Evolutionary conservation across 768 basidiomycete genomes (phyloP).

Genomic region (Leccinum disarticulatum): DNA sequence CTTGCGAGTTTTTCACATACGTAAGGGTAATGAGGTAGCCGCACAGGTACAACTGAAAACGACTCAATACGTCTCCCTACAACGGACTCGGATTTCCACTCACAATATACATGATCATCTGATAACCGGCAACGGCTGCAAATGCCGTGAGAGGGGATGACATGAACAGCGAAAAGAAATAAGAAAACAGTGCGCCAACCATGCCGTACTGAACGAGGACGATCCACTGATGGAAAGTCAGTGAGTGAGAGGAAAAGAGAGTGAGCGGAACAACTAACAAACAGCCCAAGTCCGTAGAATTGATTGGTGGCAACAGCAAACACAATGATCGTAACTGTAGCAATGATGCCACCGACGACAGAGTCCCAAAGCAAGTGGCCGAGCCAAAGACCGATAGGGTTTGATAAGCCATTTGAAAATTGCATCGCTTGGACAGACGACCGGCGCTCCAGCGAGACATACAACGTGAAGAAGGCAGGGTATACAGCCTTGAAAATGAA

Average conservation of each 20-base stretch:
- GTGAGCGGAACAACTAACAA: slow-evolving; percentile 41
- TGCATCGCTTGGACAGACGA: slow-evolving; percentile 80
- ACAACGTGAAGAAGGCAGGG: slow-evolving; percentile 80
- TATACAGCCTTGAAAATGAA: slow-evolving; percentile 53
- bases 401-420: slow-evolving; percentile 68
- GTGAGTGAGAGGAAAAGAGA: slow-evolving; percentile 3
- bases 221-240: slow-evolving; percentile 53
- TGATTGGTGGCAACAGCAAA: slow-evolving; percentile 57
- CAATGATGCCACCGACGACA: slow-evolving; percentile 54
- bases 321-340: slow-evolving; percentile 63
- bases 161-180: slow-evolving; percentile 59
- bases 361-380: slow-evolving; percentile 78
- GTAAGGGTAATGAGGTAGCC: slow-evolving; percentile 73
- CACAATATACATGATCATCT: slow-evolving; percentile 70
- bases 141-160: slow-evolving; percentile 72
- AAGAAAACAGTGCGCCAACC: slow-evolving; percentile 66
- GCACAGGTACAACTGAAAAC: slow-evolving; percentile 55
- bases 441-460: slow-evolving; percentile 70
- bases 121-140: slow-evolving; percentile 69
- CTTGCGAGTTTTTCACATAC: slow-evolving; percentile 61
- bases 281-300: slow-evolving; percentile 66
- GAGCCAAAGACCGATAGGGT: slow-evolving; percentile 72
- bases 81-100: slow-evolving; percentile 26
- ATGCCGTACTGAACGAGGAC: slow-evolving; percentile 70
- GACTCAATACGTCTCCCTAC: background rate